phyloP scores from a whole-genome alignment of 352 stramenopile species.

The Lagenidium giganteum region DNA sequence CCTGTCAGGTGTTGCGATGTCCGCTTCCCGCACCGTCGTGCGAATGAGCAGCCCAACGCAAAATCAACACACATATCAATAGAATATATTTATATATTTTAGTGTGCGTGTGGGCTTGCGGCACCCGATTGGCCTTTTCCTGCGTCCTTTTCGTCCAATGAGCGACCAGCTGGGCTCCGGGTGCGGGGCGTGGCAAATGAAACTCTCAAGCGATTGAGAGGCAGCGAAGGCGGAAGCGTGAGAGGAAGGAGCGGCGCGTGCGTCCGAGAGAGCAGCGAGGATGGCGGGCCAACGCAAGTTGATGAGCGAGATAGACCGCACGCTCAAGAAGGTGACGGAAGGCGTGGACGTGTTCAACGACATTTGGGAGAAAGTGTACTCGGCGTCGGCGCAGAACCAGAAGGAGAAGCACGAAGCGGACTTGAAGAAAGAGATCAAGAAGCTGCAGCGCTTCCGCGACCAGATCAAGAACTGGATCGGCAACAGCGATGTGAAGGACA shows the following conservation, averaged over 20 bases:
- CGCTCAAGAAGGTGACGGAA: slow-evolving; percentile 99
- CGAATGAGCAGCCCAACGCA: too few relatives aligned
- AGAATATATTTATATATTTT: too few relatives aligned
- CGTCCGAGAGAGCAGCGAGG: slow-evolving; percentile 1
- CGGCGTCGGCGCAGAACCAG: slow-evolving; percentile 94
- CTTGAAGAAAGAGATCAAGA: slow-evolving; percentile 99
- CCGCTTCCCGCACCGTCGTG: too few relatives aligned
- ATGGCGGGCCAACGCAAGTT: slow-evolving; percentile 86
- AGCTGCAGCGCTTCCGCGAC: slow-evolving; percentile 97
- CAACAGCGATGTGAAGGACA: slow-evolving; percentile 98
- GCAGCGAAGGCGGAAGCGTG: not conserved
- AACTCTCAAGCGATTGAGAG: not conserved
- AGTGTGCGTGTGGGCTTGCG: too few relatives aligned
- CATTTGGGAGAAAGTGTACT: slow-evolving; percentile 99
- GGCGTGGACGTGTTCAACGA: slow-evolving; percentile 98
- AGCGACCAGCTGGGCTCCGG: too few relatives aligned
- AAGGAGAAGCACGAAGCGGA: slow-evolving; percentile 99
- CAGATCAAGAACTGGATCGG: slow-evolving; percentile 99
- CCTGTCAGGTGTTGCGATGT: too few relatives aligned
- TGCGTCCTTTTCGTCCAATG: too few relatives aligned
- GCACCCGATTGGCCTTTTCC: too few relatives aligned
- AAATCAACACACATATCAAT: too few relatives aligned
- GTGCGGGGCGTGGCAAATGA: not conserved
- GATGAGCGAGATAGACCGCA: slow-evolving; percentile 96
- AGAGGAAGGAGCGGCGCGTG: slow-evolving; percentile 4